phyloP scores from a whole-genome alignment of 148 eudicot species.

The Polygonum maritimum region DNA sequence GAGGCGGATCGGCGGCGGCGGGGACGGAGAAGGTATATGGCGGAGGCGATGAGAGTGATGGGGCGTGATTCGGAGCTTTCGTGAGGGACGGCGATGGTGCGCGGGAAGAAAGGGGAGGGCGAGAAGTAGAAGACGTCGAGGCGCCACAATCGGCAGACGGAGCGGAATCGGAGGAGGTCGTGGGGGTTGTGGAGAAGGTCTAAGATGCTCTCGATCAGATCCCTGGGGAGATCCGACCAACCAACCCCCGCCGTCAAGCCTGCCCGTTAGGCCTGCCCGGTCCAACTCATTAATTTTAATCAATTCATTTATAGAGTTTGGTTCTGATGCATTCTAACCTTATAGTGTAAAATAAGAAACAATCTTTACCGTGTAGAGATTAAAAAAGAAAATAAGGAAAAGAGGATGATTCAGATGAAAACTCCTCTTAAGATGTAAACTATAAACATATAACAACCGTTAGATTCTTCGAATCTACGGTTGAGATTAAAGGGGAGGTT shows the following conservation, averaged over 20 bases:
- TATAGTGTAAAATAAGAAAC: too few species aligned
- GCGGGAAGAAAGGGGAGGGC: background rate
- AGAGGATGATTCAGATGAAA: too few species aligned
- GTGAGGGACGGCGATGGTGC: background rate
- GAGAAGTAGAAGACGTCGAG: background rate
- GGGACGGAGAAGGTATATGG: background rate
- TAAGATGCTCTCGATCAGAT: background rate
- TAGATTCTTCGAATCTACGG: too few species aligned
- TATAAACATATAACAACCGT: too few species aligned
- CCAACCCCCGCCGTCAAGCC: background rate
- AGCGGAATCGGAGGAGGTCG: background rate
- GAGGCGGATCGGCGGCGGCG: background rate
- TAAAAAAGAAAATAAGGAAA: too few species aligned
- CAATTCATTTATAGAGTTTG: too few species aligned
- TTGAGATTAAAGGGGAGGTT: too few species aligned
- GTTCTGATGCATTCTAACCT: too few species aligned
- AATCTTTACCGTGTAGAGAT: too few species aligned
- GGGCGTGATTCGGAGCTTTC: background rate
- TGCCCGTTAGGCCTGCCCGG: too few species aligned
- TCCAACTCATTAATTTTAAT: too few species aligned
- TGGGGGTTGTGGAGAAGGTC: background rate
- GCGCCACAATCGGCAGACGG: background rate
- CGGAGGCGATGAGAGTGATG: background rate
- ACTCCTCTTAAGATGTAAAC: too few species aligned
- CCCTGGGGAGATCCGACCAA: background rate